These are phyloP conservation scores for Kluyveromyces aestuarii DNA, from an alignment of 805 yeast genomes.

Conservation along the genomic window DNA sequence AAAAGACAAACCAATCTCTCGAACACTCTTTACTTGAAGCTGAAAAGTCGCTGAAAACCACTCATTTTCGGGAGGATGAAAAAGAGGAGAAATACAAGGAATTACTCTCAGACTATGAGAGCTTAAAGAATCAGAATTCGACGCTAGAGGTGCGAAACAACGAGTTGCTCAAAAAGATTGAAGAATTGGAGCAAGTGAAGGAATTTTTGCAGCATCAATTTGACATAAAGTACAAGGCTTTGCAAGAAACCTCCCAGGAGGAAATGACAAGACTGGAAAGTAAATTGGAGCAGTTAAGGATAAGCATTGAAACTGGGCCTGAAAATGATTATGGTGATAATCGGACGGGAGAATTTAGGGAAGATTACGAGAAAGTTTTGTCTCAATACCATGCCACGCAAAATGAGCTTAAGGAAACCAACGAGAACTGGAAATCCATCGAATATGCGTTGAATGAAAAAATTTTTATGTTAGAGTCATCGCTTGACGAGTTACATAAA, in stretches of 20 bases:
- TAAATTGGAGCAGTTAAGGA: conserved; percentile 58
- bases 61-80: conserved; percentile 4
- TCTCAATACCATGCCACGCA: conserved; percentile 50
- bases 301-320: conserved; percentile 41
- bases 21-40: conserved; percentile 14
- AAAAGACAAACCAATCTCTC: conserved; percentile 15
- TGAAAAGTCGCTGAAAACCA: conserved; percentile 9
- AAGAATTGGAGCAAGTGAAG: conserved; percentile 26
- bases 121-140: conserved; percentile 19
- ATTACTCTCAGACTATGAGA: conserved; percentile 17
- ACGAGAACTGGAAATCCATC: conserved; percentile 74
- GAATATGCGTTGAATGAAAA: conserved; percentile 54
- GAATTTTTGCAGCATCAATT: conserved; percentile 12
- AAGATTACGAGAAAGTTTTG: conserved; percentile 34
- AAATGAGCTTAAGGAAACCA: conserved; percentile 63
- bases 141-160: background rate
- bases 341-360: conserved; percentile 22
- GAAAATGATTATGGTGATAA: conserved; percentile 13
- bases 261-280: conserved; percentile 57
- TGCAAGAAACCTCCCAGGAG: conserved; percentile 25
- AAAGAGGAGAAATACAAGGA: conserved; percentile 22
- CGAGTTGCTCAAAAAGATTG: background rate
- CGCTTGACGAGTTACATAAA: conserved; percentile 32
- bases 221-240: conserved; percentile 13
- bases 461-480: conserved; percentile 36